Percentiles rank a stretch among this genome's conserved stretches.
These are phyloP conservation scores for Fagus crenata DNA, from an alignment of 306 rosid genomes.

Conservation along the genomic window DNA sequence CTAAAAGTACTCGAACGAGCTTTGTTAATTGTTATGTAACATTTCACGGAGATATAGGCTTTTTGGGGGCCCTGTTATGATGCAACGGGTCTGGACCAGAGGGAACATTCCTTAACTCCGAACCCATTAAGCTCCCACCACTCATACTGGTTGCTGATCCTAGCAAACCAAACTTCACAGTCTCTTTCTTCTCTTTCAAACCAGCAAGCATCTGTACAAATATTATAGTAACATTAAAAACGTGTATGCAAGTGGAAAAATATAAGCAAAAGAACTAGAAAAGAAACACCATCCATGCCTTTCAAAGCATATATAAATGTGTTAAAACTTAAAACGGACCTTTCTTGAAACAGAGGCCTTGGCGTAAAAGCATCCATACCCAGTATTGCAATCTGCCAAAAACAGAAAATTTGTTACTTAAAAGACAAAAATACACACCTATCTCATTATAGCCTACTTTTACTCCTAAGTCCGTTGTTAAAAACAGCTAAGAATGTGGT, in stretches of 20 bases:
- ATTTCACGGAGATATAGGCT: slow-evolving; percentile 52
- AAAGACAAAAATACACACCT: background rate
- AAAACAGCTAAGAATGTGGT: no score
- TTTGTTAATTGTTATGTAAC: background rate
- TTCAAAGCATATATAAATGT: background rate
- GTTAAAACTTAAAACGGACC: slow-evolving; percentile 27
- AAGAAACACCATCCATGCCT: background rate
- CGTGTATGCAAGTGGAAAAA: no score
- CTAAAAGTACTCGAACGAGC: background rate
- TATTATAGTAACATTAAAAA: background rate
- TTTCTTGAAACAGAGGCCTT: slow-evolving; percentile 43
- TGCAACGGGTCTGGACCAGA: slow-evolving; percentile 77
- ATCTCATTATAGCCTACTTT: background rate
- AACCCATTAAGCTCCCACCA: slow-evolving; percentile 23
- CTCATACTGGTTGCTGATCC: slow-evolving; percentile 30
- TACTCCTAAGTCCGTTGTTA: no score
- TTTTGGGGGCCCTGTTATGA: slow-evolving; percentile 59
- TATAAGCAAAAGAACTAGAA: background rate
- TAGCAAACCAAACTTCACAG: slow-evolving; percentile 26
- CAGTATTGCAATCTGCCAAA: slow-evolving; percentile 41
- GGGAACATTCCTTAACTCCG: slow-evolving; percentile 62
- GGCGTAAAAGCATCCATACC: slow-evolving; percentile 36
- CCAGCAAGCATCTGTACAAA: slow-evolving; percentile 41
- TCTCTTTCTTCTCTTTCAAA: slow-evolving; percentile 29
- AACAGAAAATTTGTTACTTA: background rate